Conservation (phyloP, 2,329 filamentous ascomycete genomes). For the Fusarium scirpi region DNA sequence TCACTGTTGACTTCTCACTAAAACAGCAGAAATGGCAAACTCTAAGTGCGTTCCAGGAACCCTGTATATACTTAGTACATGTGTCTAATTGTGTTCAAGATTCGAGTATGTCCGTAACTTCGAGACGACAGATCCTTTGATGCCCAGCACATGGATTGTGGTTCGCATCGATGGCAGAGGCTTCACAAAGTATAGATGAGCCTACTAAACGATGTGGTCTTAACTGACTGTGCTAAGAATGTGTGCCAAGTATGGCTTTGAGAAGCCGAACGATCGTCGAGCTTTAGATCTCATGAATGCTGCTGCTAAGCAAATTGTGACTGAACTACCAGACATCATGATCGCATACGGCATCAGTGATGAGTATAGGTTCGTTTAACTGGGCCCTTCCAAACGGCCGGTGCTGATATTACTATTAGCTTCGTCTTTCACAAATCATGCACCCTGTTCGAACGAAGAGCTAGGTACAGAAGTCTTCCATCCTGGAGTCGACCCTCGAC, state of each 20-base stretch:
- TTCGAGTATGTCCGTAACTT: conserved; percentile 95
- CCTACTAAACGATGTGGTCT: not conserved
- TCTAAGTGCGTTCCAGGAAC: conserved; percentile 60
- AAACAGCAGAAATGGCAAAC: conserved; percentile 61
- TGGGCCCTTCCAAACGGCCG: too few species aligned
- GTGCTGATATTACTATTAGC: conserved; percentile 58
- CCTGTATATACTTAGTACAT: not conserved
- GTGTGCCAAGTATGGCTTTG: conserved; percentile 83
- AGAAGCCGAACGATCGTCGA: conserved; percentile 91
- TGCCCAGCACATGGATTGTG: conserved; percentile 96
- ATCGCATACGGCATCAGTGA: conserved; percentile 95
- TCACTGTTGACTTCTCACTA: not conserved
- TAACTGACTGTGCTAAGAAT: conserved; percentile 66
- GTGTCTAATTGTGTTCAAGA: conserved; percentile 59
- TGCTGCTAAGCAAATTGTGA: conserved; percentile 86
- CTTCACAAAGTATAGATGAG: conserved; percentile 82
- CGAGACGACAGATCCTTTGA: conserved; percentile 82
- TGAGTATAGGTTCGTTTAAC: conserved; percentile 76
- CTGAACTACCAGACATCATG: conserved; percentile 84
- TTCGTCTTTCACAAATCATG: conserved; percentile 90
- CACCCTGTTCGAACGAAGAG: conserved; percentile 85
- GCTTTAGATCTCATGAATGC: conserved; percentile 95
- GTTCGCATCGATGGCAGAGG: conserved; percentile 93
- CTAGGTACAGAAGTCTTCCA: conserved; percentile 66
- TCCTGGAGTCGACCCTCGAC: not conserved